Evolutionary conservation across 176 grass and related monocot genomes (phyloP), one percentile per base, ranked within the genome.

Genomic region (Paspalum vaginatum): DNA sequence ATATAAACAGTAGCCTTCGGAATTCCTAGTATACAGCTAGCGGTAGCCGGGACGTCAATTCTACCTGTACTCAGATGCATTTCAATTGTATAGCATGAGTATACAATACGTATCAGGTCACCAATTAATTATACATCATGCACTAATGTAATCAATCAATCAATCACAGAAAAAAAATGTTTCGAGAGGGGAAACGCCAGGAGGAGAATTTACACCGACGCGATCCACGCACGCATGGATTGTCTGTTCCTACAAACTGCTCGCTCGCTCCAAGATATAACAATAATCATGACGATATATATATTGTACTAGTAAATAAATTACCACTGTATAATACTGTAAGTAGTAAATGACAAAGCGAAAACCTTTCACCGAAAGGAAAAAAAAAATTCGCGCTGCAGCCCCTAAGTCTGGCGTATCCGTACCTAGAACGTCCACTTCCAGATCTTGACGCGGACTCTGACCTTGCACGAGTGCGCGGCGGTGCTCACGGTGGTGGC

Each of bases 361-460:
- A 84, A 88, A 57, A 40, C 24, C 9, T 60, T 82, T 82, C 21
- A 32, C 61, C 61, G 41, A 47, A 72, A 32, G 32, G 32, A 32
- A 32, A 32, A 32, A 72, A 64, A 4, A 9, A 10, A 53, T 80
- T 77, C 45, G 70, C 82, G 53, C 4, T 13, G 9, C 43, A 9
- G 32, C 2, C 4, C 57, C 67, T 88, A 78, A 9, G 7, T 21
- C 4, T 0, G 21, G 5, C 3, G 11, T 21, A 9, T 8, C 5
- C 8, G n/a, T 74, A 11, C 22, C 70, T 88, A 93, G 88, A 99
- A 88, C 60, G 90, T 91, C 92, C 92, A 99, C 86, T 82, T 95
- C 92, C 96, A 95, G 96, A 99, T 93, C 92, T 99, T 99, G 68
- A 95, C 74, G 37, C 92, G 88, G 79, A 95, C 83, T 59, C 90